Evolutionary conservation across 2,329 filamentous ascomycete genomes (phyloP).

Genomic region (Fusarium papillatum): DNA sequence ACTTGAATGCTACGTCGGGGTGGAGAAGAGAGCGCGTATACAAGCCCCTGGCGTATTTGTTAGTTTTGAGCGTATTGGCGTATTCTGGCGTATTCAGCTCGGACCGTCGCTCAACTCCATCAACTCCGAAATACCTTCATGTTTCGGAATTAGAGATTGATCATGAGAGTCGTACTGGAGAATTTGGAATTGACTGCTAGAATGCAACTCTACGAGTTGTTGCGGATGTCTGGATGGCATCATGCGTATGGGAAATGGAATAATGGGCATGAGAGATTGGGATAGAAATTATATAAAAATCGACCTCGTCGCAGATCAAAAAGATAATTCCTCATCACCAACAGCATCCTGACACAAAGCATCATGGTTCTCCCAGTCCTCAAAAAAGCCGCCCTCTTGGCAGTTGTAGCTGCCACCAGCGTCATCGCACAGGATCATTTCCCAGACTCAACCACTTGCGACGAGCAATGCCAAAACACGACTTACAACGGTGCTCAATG

Average conservation of each 20-base stretch:
- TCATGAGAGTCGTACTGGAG: neutral
- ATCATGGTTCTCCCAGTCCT: neutral
- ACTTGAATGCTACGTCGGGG: neutral
- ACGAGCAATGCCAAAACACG: neutral
- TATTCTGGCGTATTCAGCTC: conserved; percentile 1
- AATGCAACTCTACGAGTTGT: neutral
- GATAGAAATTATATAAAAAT: neutral
- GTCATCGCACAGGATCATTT: neutral
- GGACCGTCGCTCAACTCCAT: neutral
- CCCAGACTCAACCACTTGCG: neutral
- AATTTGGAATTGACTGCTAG: neutral
- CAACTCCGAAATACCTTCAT: neutral
- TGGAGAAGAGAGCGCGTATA: neutral
- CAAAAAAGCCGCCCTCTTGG: neutral
- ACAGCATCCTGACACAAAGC: neutral
- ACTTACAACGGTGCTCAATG: neutral
- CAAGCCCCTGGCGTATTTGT: neutral
- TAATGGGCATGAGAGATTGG: neutral
- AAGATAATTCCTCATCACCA: neutral
- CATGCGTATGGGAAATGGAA: neutral
- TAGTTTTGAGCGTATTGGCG: neutral
- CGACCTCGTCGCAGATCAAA: neutral
- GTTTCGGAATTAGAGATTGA: neutral
- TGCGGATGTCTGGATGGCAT: neutral
- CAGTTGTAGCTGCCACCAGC: neutral